These are phyloP conservation scores for Fraxinus dipetala DNA, from an alignment of 305 asterid genomes.

Conservation along the genomic window DNA sequence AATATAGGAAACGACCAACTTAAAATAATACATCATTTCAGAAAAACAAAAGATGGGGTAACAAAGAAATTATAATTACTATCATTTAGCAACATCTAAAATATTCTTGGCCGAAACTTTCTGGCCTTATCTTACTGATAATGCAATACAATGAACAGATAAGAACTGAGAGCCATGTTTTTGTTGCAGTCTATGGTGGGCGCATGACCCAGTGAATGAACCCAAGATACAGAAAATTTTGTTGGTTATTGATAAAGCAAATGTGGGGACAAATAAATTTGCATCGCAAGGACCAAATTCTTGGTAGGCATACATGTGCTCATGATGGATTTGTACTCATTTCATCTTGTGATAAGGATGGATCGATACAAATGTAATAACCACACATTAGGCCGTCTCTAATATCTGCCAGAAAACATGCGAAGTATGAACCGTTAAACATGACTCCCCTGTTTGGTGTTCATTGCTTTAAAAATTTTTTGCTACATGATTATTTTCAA, in stretches of 20 bases:
- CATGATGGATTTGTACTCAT: background rate
- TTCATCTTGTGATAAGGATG: background rate
- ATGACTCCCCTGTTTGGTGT: background rate
- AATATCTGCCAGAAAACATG: background rate
- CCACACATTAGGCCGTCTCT: background rate
- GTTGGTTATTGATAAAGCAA: slow-evolving; percentile 14
- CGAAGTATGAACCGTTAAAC: background rate
- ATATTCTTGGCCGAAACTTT: background rate
- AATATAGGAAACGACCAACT: background rate
- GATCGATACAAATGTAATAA: background rate
- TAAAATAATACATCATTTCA: background rate
- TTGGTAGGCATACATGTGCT: background rate
- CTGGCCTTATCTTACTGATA: slow-evolving; percentile 15
- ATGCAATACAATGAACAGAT: slow-evolving; percentile 15
- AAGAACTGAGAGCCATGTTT: background rate
- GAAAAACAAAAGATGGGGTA: background rate
- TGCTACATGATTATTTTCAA: no score
- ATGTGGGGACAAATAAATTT: background rate
- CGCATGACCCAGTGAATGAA: slow-evolving; percentile 24
- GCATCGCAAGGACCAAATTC: background rate
- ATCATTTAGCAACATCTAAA: slow-evolving; percentile 11
- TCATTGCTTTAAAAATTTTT: no score
- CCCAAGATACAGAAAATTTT: slow-evolving; percentile 14
- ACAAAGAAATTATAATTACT: background rate
- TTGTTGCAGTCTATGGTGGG: slow-evolving; percentile 15